Conservation (phyloP, 2,329 filamentous ascomycete genomes). For the Exserohilum turcica region DNA sequence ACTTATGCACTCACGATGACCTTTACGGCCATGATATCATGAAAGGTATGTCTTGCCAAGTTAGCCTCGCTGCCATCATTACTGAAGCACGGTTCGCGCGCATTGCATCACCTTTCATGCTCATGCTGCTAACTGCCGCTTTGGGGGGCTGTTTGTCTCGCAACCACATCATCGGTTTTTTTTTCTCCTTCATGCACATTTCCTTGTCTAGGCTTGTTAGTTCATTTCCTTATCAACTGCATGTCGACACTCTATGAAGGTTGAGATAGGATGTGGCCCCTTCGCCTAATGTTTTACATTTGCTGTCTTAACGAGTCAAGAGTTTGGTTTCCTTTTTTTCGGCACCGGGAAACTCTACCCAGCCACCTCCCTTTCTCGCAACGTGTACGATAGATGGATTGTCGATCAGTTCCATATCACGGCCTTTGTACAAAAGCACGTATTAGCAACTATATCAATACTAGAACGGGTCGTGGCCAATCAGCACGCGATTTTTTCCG, state of each 20-base stretch:
- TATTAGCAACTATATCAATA: constrained; percentile 43
- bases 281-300: constrained; percentile 47
- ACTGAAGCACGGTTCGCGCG: too few species aligned
- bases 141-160: constrained; percentile 14
- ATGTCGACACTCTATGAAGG: constrained; percentile 38
- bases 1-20: constrained; percentile 48
- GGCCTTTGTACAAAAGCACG: constrained; percentile 48
- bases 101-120: constrained; percentile 16
- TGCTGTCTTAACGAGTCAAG: constrained; percentile 41
- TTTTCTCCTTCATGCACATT: constrained; percentile 16
- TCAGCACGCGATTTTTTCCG: constrained; percentile 17
- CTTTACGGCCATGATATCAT: constrained; percentile 44
- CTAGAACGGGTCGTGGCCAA: constrained; percentile 29
- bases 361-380: constrained; percentile 21
- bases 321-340: constrained; percentile 16
- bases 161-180: constrained; percentile 24
- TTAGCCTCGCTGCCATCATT: too few species aligned
- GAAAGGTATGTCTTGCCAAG: constrained; percentile 44
- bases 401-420: constrained; percentile 31
- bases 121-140: constrained; percentile 15
- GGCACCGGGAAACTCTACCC: constrained; percentile 9
- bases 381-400: constrained; percentile 45
- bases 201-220: constrained; percentile 23
- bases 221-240: constrained; percentile 29
- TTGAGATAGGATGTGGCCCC: constrained; percentile 39